These are phyloP conservation scores for button mushroom (Agaricus bisporus) DNA, from an alignment of 768 basidiomycete genomes.

Conservation along the genomic window DNA sequence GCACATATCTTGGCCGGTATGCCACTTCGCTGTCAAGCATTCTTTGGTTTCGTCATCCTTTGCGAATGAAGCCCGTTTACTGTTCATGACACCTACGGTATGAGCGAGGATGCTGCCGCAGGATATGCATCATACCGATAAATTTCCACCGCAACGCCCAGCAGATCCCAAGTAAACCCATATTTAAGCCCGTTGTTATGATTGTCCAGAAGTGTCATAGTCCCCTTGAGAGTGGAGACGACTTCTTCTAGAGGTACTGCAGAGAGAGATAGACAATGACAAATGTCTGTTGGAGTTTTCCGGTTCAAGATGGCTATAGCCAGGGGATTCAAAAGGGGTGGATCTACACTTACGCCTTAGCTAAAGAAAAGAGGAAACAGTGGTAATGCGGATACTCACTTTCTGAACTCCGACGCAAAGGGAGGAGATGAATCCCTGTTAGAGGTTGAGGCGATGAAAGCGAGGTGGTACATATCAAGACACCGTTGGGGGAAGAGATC, in stretches of 20 bases:
- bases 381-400: background rate
- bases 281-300: conserved; percentile 52
- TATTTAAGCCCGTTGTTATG: conserved; percentile 25
- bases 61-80: conserved; percentile 15
- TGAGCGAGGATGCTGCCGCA: background rate
- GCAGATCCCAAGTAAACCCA: conserved; percentile 27
- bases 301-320: conserved; percentile 43
- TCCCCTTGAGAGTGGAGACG: conserved; percentile 39
- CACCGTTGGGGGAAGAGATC: conserved; percentile 51
- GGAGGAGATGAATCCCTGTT: conserved; percentile 39
- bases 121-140: conserved; percentile 33
- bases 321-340: conserved; percentile 20
- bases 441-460: conserved; percentile 33
- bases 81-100: conserved; percentile 6
- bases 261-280: conserved; percentile 44
- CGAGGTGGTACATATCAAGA: conserved; percentile 49
- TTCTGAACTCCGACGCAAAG: conserved; percentile 19
- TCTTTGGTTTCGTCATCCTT: conserved; percentile 31
- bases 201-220: conserved; percentile 40
- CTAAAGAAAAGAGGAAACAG: background rate
- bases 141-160: conserved; percentile 42
- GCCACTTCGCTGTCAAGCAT: conserved; percentile 42
- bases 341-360: conserved; percentile 1
- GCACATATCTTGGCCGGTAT: conserved; percentile 59
- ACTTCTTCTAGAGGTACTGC: conserved; percentile 35